Evolutionary conservation across 192 early-diverging fungal genomes (phyloP), one percentile per base, ranked within the genome.

Genomic region (Entomortierella beljakovae): DNA sequence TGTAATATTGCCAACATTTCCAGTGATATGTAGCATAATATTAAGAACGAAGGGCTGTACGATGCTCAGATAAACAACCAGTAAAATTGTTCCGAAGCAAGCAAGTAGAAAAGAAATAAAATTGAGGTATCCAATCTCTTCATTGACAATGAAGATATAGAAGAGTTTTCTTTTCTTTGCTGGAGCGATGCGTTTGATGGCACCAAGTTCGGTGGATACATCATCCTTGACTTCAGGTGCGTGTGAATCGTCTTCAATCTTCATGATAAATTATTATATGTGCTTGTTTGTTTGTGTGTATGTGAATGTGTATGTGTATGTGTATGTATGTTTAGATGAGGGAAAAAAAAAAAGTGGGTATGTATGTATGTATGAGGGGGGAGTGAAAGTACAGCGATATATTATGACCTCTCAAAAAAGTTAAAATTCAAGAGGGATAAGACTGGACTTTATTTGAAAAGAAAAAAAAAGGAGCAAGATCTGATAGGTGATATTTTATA

Each of bases 31-130:
- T 11, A 88, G 46, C 20, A 83, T 37, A 10, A 71, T 52, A 0
- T 58, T 71, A 51, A 87, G 57, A 52, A 84, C 64, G 57, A 82
- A 81, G 16, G 71, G 50, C 42, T 86, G 85, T n/a, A 77, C 64
- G 26, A 68, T 70, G 26, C 69, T 60, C 25, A 87, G 64, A 57
- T 81, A 87, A 40, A 1, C 71, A n/a, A 57, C 54, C 29, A 57
- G 16, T 20, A 29, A 57, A 20, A 57, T 57, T 8, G 54, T 57
- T 3, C 16, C 31, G 31, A 57, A 57, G 35, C 54, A 62, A 3
- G 83, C 61, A 22, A 86, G 2, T 13, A 79, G 56, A 48, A 70
- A 70, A 15, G 68, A 58, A 37, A 68, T 59, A 3, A 79, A 65
- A 61, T 79, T 79, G 59, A 70, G 22, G 57, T 79, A 61, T 32